Percentiles rank a stretch among this genome's conserved stretches.
Conservation (phyloP, 352 stramenopile species). For the Plasmopara viticola region DNA sequence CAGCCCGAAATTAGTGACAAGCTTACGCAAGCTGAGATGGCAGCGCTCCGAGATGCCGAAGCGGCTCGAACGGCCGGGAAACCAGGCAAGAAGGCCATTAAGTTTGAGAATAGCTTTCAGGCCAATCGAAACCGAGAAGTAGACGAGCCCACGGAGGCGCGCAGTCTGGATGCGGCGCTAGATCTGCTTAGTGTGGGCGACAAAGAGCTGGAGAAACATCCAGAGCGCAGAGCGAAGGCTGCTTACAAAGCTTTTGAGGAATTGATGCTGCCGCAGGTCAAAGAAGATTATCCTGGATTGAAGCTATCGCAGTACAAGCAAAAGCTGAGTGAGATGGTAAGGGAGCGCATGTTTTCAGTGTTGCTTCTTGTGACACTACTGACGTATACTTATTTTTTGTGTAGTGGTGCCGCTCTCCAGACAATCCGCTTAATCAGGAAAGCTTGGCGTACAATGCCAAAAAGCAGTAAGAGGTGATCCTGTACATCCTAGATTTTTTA, state of each 20-base stretch:
- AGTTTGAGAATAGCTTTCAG: constrained; percentile 46
- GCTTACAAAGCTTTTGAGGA: constrained; percentile 81
- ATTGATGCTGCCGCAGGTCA: constrained; percentile 59
- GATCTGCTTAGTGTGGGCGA: constrained; percentile 45
- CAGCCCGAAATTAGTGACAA: constrained; percentile 28
- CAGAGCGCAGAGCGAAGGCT: constrained; percentile 63
- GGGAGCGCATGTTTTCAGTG: constrained; percentile 1
- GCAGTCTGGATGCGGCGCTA: constrained; percentile 57
- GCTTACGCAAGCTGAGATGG: constrained; percentile 50
- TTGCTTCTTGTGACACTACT: constrained; percentile 6
- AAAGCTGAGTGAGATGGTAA: constrained; percentile 67
- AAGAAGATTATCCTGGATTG: constrained; percentile 59
- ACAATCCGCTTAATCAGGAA: constrained; percentile 79
- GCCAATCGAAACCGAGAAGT: constrained; percentile 57
- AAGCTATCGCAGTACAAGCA: constrained; percentile 85
- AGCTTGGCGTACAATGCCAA: constrained; percentile 69
- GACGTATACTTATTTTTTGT: constrained; percentile 9
- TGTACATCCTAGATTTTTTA: no score
- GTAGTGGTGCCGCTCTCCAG: constrained; percentile 67
- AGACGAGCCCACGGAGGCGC: constrained; percentile 40
- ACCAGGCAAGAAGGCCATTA: constrained; percentile 52
- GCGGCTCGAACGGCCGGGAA: constrained; percentile 25
- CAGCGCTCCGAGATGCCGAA: constrained; percentile 40
- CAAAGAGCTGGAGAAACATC: constrained; percentile 55
- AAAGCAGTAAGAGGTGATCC: constrained; percentile 19